Conservation (phyloP, 257 asterid genomes). For the Fraxinus cuspidata region DNA sequence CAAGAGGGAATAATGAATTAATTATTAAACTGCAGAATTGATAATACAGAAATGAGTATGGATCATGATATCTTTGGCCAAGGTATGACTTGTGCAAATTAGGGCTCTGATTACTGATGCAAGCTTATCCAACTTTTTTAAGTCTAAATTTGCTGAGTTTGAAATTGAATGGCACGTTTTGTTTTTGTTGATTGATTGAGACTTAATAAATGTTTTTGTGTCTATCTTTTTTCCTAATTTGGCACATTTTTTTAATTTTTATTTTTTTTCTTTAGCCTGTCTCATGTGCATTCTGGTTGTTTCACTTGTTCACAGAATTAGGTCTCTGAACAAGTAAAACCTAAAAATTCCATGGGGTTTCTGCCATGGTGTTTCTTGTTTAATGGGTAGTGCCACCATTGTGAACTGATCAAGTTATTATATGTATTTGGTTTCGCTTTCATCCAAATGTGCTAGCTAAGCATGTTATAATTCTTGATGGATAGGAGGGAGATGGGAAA, state of each 20-base stretch:
- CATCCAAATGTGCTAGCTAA: neutral
- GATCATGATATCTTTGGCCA: neutral
- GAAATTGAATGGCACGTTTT: neutral
- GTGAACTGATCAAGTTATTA: neutral
- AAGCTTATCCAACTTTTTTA: neutral
- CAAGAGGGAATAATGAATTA: neutral
- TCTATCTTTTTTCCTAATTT: no score
- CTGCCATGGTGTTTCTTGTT: no score
- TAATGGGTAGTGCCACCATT: neutral
- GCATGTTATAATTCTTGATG: neutral
- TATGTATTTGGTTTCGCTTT: neutral
- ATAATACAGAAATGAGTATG: neutral
- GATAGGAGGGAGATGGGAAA: constrained; percentile 50
- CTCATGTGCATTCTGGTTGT: neutral
- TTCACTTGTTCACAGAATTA: neutral
- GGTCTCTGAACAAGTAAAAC: neutral
- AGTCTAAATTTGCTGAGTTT: neutral
- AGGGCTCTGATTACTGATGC: neutral
- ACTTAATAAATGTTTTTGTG: no score
- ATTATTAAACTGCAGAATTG: neutral
- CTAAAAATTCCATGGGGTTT: neutral
- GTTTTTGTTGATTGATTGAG: neutral
- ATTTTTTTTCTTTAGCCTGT: neutral
- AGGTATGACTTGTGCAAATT: neutral
- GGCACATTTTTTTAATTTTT: neutral